Percentiles rank a stretch among this genome's conserved stretches.
These are phyloP conservation scores for Sporisorium scitamineum DNA, from an alignment of 1,284 basidiomycete genomes.

Conservation along the genomic window DNA sequence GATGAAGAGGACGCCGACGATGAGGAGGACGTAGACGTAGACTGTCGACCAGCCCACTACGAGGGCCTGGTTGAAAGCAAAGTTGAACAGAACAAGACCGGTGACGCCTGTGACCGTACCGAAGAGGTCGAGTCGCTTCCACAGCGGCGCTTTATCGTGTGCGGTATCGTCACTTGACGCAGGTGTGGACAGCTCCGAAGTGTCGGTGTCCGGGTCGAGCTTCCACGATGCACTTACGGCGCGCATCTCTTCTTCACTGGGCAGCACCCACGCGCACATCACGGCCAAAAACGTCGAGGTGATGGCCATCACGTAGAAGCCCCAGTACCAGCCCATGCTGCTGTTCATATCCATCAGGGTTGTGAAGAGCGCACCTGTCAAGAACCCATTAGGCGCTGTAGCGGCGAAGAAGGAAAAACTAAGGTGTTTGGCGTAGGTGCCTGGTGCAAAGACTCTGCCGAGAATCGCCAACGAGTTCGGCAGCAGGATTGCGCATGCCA, in stretches of 20 bases:
- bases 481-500: slow-evolving; percentile 51
- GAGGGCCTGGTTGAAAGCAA: slow-evolving; percentile 57
- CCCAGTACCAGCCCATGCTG: slow-evolving; percentile 48
- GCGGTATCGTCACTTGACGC: background rate
- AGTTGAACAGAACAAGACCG: slow-evolving; percentile 56
- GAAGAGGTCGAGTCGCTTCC: slow-evolving; percentile 43
- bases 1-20: slow-evolving; percentile 51
- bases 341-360: slow-evolving; percentile 32
- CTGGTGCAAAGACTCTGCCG: slow-evolving; percentile 45
- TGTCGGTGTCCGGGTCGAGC: background rate
- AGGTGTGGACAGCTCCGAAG: background rate
- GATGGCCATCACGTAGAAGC: slow-evolving; percentile 56
- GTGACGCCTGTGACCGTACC: slow-evolving; percentile 51
- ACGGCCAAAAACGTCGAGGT: slow-evolving; percentile 25
- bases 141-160: slow-evolving; percentile 7
- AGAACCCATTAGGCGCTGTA: slow-evolving; percentile 57
- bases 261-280: slow-evolving; percentile 32
- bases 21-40: slow-evolving; percentile 53
- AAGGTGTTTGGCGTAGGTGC: slow-evolving; percentile 43
- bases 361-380: slow-evolving; percentile 51
- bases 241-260: slow-evolving; percentile 41
- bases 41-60: slow-evolving; percentile 56
- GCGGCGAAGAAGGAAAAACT: slow-evolving; percentile 54
- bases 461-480: slow-evolving; percentile 58
- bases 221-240: slow-evolving; percentile 34